phyloP scores from a whole-genome alignment of 768 basidiomycete genomes.

The Cubamyces sp. region DNA sequence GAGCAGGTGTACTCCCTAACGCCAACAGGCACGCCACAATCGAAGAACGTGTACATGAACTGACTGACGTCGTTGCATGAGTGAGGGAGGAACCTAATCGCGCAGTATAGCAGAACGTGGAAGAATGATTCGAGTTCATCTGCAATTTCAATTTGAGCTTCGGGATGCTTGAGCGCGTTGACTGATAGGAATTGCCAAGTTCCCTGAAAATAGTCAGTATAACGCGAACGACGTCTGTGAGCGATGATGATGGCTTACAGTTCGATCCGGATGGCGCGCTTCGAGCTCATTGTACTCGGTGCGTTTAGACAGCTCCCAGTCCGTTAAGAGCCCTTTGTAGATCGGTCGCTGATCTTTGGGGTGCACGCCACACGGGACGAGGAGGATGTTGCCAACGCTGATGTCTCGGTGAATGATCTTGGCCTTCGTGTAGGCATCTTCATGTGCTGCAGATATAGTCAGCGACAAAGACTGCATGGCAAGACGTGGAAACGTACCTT shows the following conservation, averaged over 20 bases:
- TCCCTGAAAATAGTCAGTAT: slow-evolving; percentile 9
- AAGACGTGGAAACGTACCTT: not conserved
- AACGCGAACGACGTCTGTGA: not conserved
- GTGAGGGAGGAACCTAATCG: slow-evolving; percentile 9
- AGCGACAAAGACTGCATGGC: not conserved
- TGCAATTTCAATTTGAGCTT: slow-evolving; percentile 5
- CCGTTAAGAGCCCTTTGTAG: not conserved
- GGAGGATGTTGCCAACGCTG: slow-evolving; percentile 20
- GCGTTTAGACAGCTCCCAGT: slow-evolving; percentile 16
- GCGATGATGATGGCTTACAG: not conserved
- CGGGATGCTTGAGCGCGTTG: slow-evolving; percentile 2
- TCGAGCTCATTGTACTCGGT: not conserved
- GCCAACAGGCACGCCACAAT: not conserved
- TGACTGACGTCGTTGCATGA: not conserved
- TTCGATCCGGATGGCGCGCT: slow-evolving; percentile 7
- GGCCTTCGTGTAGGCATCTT: slow-evolving; percentile 6
- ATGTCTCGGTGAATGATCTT: slow-evolving; percentile 15
- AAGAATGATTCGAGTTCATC: slow-evolving; percentile 30
- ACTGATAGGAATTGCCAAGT: slow-evolving; percentile 31
- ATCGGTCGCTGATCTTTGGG: not conserved
- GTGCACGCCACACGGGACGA: not conserved
- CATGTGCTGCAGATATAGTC: not conserved
- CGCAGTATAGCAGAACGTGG: slow-evolving; percentile 14
- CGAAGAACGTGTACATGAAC: slow-evolving; percentile 8
- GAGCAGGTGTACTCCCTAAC: not conserved